These are phyloP conservation scores for Xylariaceae sp. DNA, from an alignment of 2,329 filamentous ascomycete species.

Conservation along the genomic window DNA sequence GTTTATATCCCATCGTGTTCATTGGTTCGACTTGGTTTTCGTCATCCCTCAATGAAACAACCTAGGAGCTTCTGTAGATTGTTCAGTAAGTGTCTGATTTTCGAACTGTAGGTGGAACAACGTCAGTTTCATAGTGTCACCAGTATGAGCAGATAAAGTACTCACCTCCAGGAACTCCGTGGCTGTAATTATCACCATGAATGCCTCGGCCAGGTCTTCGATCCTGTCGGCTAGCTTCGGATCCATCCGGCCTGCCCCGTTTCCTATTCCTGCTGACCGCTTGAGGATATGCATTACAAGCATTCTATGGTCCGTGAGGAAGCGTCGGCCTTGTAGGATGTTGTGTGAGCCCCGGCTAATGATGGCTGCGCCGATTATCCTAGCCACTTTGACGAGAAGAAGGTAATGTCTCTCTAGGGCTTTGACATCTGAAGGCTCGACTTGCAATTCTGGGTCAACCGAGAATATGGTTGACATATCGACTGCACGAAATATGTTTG, in stretches of 20 bases:
- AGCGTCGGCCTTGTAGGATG: slow-evolving; percentile 71
- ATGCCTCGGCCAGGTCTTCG: slow-evolving; percentile 76
- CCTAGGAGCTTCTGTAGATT: slow-evolving; percentile 15
- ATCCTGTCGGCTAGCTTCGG: slow-evolving; percentile 56
- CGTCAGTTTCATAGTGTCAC: slow-evolving; percentile 13
- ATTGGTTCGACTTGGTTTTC: too few relatives aligned
- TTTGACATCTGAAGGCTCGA: slow-evolving; percentile 64
- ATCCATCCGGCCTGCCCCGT: slow-evolving; percentile 35
- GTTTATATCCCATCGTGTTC: too few relatives aligned
- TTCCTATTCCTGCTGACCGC: slow-evolving; percentile 74
- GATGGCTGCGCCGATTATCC: slow-evolving; percentile 78
- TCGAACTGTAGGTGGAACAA: slow-evolving; percentile 24
- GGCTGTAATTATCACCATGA: slow-evolving; percentile 76
- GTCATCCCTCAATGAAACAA: slow-evolving; percentile 30
- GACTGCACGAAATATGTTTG: slow-evolving; percentile 78
- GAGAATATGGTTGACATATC: slow-evolving; percentile 81
- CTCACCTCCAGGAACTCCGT: slow-evolving; percentile 81
- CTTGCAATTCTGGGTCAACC: slow-evolving; percentile 87
- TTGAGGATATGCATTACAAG: slow-evolving; percentile 89
- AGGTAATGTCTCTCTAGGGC: slow-evolving; percentile 80
- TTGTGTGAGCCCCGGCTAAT: slow-evolving; percentile 80
- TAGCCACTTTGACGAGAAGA: slow-evolving; percentile 73
- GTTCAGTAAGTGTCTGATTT: slow-evolving; percentile 22
- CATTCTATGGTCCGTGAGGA: slow-evolving; percentile 77
- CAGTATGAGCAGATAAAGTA: not conserved